phyloP scores from a whole-genome alignment of 2,329 filamentous ascomycete genomes.

The Alternaria viburni region DNA sequence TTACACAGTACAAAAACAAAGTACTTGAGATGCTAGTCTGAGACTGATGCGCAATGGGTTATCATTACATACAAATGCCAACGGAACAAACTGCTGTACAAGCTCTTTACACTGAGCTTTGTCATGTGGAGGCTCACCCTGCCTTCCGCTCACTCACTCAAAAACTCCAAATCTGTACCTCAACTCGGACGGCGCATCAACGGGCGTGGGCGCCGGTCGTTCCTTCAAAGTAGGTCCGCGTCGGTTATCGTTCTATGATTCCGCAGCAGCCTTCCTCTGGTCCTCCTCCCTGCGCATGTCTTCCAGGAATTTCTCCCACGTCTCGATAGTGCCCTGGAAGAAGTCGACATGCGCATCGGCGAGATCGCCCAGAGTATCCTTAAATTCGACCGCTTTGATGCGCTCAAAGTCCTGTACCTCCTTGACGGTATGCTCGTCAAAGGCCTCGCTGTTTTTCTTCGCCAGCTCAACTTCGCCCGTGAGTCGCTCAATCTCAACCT shows the following conservation, averaged over 20 bases:
- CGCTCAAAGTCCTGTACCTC: constrained; percentile 94
- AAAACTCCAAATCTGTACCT: background rate
- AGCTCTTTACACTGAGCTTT: background rate
- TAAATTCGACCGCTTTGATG: constrained; percentile 94
- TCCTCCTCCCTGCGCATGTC: constrained; percentile 78
- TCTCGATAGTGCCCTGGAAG: constrained; percentile 77
- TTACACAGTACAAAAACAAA: background rate
- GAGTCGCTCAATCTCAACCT: constrained; percentile 90
- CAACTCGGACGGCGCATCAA: background rate
- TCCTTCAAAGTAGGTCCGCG: background rate
- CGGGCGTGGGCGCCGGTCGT: background rate
- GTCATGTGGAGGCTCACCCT: background rate
- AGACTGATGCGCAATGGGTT: background rate
- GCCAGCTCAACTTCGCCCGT: constrained; percentile 85
- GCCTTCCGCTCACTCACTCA: background rate
- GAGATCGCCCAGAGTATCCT: constrained; percentile 80
- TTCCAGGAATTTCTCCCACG: constrained; percentile 88
- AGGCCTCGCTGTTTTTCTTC: constrained; percentile 85
- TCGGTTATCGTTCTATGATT: constrained; percentile 19
- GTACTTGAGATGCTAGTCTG: background rate
- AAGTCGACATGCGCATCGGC: constrained; percentile 87
- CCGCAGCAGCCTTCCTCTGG: constrained; percentile 34
- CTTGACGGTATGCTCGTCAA: constrained; percentile 93
- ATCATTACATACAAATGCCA: constrained; percentile 1
- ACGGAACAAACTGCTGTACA: background rate